phyloP scores from a whole-genome alignment of 176 grass and related monocot genomes.

The Phoenix roebelenii region DNA sequence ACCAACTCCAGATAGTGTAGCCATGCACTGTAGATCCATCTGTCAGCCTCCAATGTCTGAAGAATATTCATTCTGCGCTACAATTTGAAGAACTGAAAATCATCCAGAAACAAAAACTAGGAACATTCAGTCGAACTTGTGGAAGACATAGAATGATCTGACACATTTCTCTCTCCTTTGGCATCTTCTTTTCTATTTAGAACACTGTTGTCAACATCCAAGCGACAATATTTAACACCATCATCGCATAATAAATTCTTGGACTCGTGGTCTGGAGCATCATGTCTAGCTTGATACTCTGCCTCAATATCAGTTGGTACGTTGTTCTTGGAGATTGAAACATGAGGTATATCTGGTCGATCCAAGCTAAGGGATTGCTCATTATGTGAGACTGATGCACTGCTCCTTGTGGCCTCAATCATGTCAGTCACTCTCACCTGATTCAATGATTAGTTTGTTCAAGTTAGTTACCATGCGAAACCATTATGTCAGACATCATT shows the following conservation, averaged over 20 bases:
- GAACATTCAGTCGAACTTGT: neutral
- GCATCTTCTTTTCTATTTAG: conserved; percentile 27
- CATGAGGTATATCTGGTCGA: conserved; percentile 33
- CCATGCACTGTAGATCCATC: too few relatives aligned
- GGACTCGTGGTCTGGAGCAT: neutral
- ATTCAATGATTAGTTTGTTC: conserved; percentile 13
- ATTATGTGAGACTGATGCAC: conserved; percentile 28
- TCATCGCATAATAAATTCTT: conserved; percentile 40
- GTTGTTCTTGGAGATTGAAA: conserved; percentile 14
- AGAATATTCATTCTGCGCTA: too few relatives aligned
- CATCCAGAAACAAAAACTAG: neutral
- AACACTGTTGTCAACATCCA: conserved; percentile 30
- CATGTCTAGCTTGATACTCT: conserved; percentile 13
- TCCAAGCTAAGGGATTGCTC: conserved; percentile 56
- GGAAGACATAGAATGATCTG: conserved; percentile 27
- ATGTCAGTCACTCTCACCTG: conserved; percentile 84
- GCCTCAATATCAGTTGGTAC: conserved; percentile 8
- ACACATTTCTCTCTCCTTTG: conserved; percentile 10
- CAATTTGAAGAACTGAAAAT: too few relatives aligned
- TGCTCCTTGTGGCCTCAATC: conserved; percentile 36
- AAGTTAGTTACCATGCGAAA: conserved; percentile 14
- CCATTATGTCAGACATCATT: neutral
- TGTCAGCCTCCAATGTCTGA: too few relatives aligned
- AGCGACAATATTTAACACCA: conserved; percentile 62
- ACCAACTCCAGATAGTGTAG: too few relatives aligned